Base-by-base conservation (phyloP, 129 eudicot genomes). In the Smallanthus sonchifolius region DNA sequence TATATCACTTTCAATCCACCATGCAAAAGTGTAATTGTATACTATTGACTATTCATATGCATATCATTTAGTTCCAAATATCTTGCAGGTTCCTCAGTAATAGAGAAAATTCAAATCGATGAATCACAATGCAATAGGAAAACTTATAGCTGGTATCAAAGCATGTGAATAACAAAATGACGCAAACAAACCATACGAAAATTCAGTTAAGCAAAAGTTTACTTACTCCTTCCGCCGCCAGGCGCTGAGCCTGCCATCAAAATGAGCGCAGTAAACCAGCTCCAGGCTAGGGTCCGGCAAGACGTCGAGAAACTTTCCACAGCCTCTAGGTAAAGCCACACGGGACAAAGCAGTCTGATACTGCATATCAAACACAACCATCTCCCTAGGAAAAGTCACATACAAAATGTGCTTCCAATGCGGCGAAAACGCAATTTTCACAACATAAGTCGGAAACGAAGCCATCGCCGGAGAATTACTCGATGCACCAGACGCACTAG, bases 171-270 rank as follows among this genome's bases (percentile, higher is more conserved):
- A 35, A 16, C 37, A 6, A 15, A 73, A 59, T 30, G 57, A 69
- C 11, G 5, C 48, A 75, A 14, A 68, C 32, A 69, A 60, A 62
- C 36, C 43, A 78, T 78, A 32, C 74, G 42, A 11, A 16, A 45
- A 16, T 54, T 17, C 78, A 42, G 14, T 32, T 72, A 32, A 39
- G 61, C 37, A 59, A 34, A 65, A 72, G 48, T 55, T 43, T 32
- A 56, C 96, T 95, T 77, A 95, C 99, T 82, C 94, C 86, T 89
- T 91, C 6, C 97, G 74, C 57, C 92, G 70, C 99, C 99, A 95
- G 48, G 91, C 86, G 49, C 83, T 88, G 47, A 95, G 80, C 75
- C 84, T 88, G 32, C 99, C 99, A 81, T 95, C 99, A 69, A 91
- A 81, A 87, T 95, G 99, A 34, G 83, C 92, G 81, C 97, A 88